Percentiles rank a stretch among this genome's conserved stretches.
phyloP scores from a whole-genome alignment of 2,329 filamentous ascomycete species.

The Orbilia blumenaviensis region DNA sequence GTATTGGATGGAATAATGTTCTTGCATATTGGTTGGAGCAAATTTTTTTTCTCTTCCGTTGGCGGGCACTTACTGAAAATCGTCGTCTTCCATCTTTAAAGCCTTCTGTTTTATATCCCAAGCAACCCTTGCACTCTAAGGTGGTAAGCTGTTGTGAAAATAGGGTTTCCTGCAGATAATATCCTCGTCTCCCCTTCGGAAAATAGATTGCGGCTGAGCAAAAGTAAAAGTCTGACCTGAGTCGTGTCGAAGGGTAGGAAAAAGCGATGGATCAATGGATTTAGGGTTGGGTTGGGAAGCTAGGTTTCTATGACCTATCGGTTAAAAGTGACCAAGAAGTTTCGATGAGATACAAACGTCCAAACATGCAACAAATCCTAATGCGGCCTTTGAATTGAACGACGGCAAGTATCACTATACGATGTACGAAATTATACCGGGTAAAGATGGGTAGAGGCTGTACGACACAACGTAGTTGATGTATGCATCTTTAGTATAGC shows the following conservation, averaged over 20 bases:
- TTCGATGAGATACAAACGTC: neutral
- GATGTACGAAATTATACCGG: slow-evolving; percentile 3
- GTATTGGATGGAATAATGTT: neutral
- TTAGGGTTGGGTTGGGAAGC: slow-evolving; percentile 15
- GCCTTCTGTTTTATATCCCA: slow-evolving; percentile 50
- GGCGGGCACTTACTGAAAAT: slow-evolving; percentile 45
- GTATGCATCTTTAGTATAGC: neutral
- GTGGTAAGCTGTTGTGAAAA: slow-evolving; percentile 36
- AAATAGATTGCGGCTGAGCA: slow-evolving; percentile 44
- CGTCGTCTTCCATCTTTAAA: slow-evolving; percentile 42
- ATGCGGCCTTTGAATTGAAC: neutral
- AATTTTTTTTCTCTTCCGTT: neutral
- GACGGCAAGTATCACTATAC: neutral
- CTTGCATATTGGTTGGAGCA: neutral
- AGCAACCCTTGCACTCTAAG: neutral
- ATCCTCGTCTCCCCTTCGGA: slow-evolving; percentile 14
- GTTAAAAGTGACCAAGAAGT: slow-evolving; percentile 23
- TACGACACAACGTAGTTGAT: neutral
- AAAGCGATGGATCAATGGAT: slow-evolving; percentile 51
- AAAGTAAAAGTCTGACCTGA: neutral
- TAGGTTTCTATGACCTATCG: slow-evolving; percentile 24
- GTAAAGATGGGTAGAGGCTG: slow-evolving; percentile 7
- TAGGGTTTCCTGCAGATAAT: slow-evolving; percentile 50
- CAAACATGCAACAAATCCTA: neutral
- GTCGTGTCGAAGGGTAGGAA: slow-evolving; percentile 1